Base-by-base conservation (phyloP, 176 grass and related monocot genomes). In the Aegilops longissima region DNA sequence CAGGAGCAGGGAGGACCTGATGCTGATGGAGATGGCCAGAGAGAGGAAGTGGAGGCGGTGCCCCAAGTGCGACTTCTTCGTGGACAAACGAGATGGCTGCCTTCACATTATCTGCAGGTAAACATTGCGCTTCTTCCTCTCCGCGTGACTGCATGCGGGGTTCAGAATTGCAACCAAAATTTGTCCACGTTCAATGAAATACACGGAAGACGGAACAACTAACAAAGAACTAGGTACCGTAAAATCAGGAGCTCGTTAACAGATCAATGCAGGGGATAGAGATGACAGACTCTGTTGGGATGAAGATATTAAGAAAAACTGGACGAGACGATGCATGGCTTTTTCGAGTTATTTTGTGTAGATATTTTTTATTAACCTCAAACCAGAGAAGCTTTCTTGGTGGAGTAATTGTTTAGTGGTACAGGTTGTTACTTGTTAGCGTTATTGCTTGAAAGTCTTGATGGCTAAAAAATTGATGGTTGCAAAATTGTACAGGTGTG, bases 101-200 rank as follows among this genome's bases (percentile, higher is more conserved):
- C 52, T 90, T 52, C 93, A 91, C 77, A 92, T 98, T 23, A 85
- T 42, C 17, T 98, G 95, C 93, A 94, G 95, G 95, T 97, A 21
- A 45, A 45, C 1, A 69, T 40, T 12, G 35, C 69, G 9, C 4
- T 23, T 49, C 45, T 39, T 71, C 1, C 68, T 39, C 21, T n/a
- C 38, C 21, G 34, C 9, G 17, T 21, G 65, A n/a, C 33, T 13
- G 5, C 36, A 49, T 47, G 44, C 44, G 44, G 44, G 44, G 45
- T 14, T 49, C 45, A 49, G 45, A 14, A 49, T 5, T 49, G 45
- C 45, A 49, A 49, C 45, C 45, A 49, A 49, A 49, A 49, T 49
- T 49, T 49, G 45, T 14, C 45, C 12, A 49, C 12, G 45, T 49
- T 49, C 45, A 49, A 1, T 49, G 45, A 49, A 49, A 5, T 49